Conservation (phyloP, 2,329 filamentous ascomycete species). For the Coniochaeta ligniaria region DNA sequence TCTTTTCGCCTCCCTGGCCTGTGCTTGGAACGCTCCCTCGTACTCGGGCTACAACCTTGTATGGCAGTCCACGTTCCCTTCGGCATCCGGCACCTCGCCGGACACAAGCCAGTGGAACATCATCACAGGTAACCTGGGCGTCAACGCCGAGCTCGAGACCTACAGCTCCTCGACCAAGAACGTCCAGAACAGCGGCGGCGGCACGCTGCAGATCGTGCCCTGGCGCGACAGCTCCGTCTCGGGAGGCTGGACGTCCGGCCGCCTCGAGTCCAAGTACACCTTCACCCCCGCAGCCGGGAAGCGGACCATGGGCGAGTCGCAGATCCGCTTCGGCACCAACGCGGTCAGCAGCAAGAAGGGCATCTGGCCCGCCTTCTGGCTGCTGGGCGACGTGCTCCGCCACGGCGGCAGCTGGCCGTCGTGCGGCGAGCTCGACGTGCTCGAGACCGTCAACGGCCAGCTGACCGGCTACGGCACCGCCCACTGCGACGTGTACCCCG, state of each 20-base stretch:
- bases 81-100: constrained; percentile 27
- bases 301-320: constrained; percentile 34
- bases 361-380: constrained; percentile 48
- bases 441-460: constrained; percentile 40
- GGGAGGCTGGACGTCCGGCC: constrained; percentile 40
- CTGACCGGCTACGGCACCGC: constrained; percentile 37
- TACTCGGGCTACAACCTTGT: constrained; percentile 32
- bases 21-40: constrained; percentile 28
- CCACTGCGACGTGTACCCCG: constrained; percentile 36
- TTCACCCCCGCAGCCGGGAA: constrained; percentile 34
- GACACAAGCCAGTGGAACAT: constrained; percentile 37
- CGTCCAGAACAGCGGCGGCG: constrained; percentile 41
- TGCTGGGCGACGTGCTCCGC: constrained; percentile 39
- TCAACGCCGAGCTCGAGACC: constrained; percentile 41
- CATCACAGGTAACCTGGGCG: constrained; percentile 32
- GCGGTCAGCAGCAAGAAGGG: constrained; percentile 32
- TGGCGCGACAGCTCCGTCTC: constrained; percentile 22
- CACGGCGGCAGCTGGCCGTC: constrained; percentile 37
- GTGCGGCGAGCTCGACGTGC: constrained; percentile 43
- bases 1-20: constrained; percentile 16
- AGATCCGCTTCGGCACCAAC: constrained; percentile 35
- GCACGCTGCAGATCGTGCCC: constrained; percentile 45
- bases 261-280: constrained; percentile 38
- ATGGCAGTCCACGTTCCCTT: constrained; percentile 39
- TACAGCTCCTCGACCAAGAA: constrained; percentile 37